Conservation (phyloP, 495 filamentous ascomycete genomes). For the Hypomontagnella monticulosa region DNA sequence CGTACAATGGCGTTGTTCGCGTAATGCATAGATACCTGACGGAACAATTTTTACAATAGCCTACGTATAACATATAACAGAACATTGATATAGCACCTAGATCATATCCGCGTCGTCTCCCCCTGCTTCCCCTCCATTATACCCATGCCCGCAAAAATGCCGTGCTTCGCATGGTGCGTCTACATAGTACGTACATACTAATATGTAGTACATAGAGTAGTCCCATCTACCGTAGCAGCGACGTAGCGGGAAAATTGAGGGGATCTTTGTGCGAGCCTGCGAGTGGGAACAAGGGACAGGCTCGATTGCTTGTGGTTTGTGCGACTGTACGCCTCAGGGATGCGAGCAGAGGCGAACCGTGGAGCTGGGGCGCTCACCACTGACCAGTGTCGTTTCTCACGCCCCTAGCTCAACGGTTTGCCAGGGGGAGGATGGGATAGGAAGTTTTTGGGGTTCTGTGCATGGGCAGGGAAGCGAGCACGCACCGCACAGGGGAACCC, state of each 20-base stretch:
- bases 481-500: constrained; percentile 32
- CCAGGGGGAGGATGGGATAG: constrained; percentile 18
- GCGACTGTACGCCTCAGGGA: constrained; percentile 42
- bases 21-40: constrained; percentile 14
- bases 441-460: constrained; percentile 36
- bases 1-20: constrained; percentile 6
- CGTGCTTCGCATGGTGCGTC: constrained; percentile 39
- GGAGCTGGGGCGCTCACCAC: constrained; percentile 36
- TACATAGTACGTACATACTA: constrained; percentile 13
- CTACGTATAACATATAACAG: constrained; percentile 15
- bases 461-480: constrained; percentile 38
- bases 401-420: constrained; percentile 30
- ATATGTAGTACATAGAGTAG: too few relatives aligned
- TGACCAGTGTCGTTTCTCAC: constrained; percentile 24
- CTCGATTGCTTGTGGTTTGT: constrained; percentile 42
- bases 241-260: constrained; percentile 38
- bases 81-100: constrained; percentile 8
- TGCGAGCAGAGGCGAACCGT: constrained; percentile 41
- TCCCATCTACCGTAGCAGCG: constrained; percentile 37
- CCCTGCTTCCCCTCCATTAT: constrained; percentile 22
- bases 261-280: constrained; percentile 42
- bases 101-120: constrained; percentile 8
- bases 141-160: constrained; percentile 39
- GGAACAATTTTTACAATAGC: constrained; percentile 15
- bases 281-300: constrained; percentile 41